Base-by-base conservation (phyloP, 441 rosid genomes). In the Iberis amara region DNA sequence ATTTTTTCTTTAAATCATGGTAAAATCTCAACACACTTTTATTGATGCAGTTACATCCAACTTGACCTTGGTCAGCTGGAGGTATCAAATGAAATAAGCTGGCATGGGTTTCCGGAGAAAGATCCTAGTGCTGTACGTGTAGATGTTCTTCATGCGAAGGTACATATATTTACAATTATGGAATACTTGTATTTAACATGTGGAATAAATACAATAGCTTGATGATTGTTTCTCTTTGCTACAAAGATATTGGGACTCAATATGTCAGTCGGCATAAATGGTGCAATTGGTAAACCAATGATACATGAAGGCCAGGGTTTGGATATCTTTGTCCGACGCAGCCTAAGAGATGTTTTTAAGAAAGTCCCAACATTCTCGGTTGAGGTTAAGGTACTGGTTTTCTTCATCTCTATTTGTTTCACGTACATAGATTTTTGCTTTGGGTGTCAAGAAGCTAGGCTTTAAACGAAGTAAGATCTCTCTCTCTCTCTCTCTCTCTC, bases 71-170 rank as follows among this genome's bases (percentile, higher is more conserved):
- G 95, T 41, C 85, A 85, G 77, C 72, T 94, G 58, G 79, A 78
- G 73, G 74, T 94, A 57, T 76, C 89, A 61, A 94, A 94, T 86
- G 91, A 89, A 72, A 74, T 94, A 45, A 79, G 77, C 59, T 94
- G 99, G 99, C 89, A 85, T 76, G 99, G 99, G 56, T 61, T 64
- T 71, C 79, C 88, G 3, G 89, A 83, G 66, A 77, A 81, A 59
- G 99, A 89, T 79, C 89, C 86, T 42, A 81, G 82, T 62, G 96
- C 97, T 64, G 96, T 94, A 52, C 99, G 68, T 70, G 76, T 94
- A 57, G 97, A 89, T 76, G 76, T 85, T 80, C 87, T 94, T 77
- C 95, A 85, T 72, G 94, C 95, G 18, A 80, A 94, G 96, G 99
- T 94, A 71, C 64, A 23, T 55, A 52, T 51, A 30, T 39, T 58